A percentile compares a stretch with the other conserved stretches of the same genome.
These are phyloP conservation scores for Inosperma sp. DNA, from an alignment of 768 basidiomycete species.

Conservation along the genomic window DNA sequence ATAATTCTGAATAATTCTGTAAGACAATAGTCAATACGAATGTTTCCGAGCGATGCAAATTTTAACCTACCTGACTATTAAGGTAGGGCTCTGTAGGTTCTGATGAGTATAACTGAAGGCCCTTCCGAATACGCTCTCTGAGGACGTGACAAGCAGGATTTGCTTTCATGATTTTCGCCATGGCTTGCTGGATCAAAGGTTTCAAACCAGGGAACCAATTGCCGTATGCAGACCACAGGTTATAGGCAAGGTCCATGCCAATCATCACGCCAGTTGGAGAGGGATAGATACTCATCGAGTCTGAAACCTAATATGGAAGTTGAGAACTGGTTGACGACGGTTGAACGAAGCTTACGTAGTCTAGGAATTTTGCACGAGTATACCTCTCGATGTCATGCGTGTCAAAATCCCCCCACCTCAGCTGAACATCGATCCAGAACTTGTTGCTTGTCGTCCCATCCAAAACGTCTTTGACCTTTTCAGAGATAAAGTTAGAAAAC, in stretches of 20 bases:
- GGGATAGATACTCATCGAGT: conserved; percentile 98
- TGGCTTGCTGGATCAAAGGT: conserved; percentile 95
- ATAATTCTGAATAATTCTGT: conserved; percentile 88
- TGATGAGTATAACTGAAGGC: conserved; percentile 95
- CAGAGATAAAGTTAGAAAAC: not conserved
- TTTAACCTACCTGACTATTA: conserved; percentile 71
- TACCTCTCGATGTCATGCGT: conserved; percentile 99
- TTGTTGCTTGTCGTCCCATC: conserved; percentile 99
- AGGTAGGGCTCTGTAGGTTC: conserved; percentile 99
- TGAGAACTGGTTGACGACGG: not conserved
- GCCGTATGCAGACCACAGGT: conserved; percentile 97
- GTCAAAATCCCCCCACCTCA: conserved; percentile 98
- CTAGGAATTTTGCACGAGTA: conserved; percentile 97
- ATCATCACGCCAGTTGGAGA: conserved; percentile 99
- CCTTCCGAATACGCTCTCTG: conserved; percentile 98
- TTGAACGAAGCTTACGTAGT: conserved; percentile 60
- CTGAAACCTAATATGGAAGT: conserved; percentile 58
- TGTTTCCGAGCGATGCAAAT: not conserved
- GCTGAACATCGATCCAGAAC: conserved; percentile 96
- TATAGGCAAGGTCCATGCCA: conserved; percentile 97
- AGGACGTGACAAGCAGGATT: conserved; percentile 97
- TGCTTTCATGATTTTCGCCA: conserved; percentile 99
- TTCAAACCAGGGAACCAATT: conserved; percentile 99
- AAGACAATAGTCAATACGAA: not conserved
- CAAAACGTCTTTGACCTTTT: conserved; percentile 83